Evolutionary conservation across 2,329 filamentous ascomycete genomes (phyloP).

Genomic region (Hymenoscyphus fraxineus): DNA sequence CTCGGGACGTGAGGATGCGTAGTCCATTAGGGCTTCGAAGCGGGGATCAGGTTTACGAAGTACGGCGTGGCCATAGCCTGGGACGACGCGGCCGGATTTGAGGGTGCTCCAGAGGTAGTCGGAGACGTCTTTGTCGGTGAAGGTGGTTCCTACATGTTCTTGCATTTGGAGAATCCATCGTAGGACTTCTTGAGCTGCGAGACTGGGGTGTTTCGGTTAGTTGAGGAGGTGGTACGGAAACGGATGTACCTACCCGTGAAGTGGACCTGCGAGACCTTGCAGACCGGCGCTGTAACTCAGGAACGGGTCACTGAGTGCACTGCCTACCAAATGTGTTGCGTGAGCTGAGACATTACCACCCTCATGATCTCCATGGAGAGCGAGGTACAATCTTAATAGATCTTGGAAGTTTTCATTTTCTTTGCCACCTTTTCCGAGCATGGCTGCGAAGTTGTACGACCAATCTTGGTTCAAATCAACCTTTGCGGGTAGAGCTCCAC

Average conservation of each 20-base stretch:
- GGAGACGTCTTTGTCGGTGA: conserved; percentile 77
- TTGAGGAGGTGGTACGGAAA: not conserved
- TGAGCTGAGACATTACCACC: conserved; percentile 97
- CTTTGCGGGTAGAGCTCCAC: conserved; percentile 70
- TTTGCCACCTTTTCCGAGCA: conserved; percentile 85
- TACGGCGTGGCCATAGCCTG: conserved; percentile 92
- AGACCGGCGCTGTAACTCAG: conserved; percentile 94
- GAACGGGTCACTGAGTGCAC: conserved; percentile 90
- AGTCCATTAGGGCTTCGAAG: conserved; percentile 96
- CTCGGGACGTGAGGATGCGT: conserved; percentile 77
- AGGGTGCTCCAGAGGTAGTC: conserved; percentile 91
- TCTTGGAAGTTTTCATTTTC: conserved; percentile 95
- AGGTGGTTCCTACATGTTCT: conserved; percentile 72
- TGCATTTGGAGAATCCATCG: conserved; percentile 98
- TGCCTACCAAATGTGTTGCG: conserved; percentile 90
- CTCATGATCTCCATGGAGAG: conserved; percentile 96
- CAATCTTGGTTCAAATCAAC: conserved; percentile 87
- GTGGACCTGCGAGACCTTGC: conserved; percentile 89
- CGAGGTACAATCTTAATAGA: conserved; percentile 86
- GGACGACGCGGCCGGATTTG: conserved; percentile 86
- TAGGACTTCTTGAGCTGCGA: conserved; percentile 94
- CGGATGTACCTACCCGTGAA: conserved; percentile 62
- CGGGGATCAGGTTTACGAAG: conserved; percentile 95
- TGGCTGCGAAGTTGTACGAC: conserved; percentile 97
- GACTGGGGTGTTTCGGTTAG: conserved; percentile 41